Evolutionary conservation across 257 asterid genomes (phyloP), one percentile per base, ranked within the genome.

Genomic region (Rauvolfia tetraphylla): DNA sequence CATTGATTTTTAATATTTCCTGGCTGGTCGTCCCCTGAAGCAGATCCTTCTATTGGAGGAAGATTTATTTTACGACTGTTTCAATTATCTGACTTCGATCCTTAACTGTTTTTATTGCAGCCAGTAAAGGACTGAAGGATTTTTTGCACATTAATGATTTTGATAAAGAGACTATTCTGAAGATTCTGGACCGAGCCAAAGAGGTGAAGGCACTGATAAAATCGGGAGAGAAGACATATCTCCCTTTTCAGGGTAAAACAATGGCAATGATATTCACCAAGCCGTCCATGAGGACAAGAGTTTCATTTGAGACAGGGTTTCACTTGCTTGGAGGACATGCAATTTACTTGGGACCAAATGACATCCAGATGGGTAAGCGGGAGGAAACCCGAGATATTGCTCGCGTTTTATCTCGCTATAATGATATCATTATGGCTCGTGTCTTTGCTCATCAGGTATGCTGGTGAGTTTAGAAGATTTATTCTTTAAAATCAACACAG

Each of bases 381-480:
- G 99, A 95, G 87, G 99, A 91, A 86, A 95, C 99, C 79, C 96
- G 98, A 53, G 99, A 95, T 59, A 87, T 95, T 81, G 99, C 99
- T 77, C 98, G 98, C 11, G 99, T 95, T 58, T 89, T 95, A 49
- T 95, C 96, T 83, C 83, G 98, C 86, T 95, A 95, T 80, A 95
- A 92, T 88, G 96, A 95, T 84, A 90, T 95, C 90, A 89, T 95
- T 78, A 95, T 95, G 99, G 99, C 99, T 61, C 96, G 98, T 61
- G 91, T 95, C 77, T 95, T 92, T 86, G 96, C 90, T 76, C 99
- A 92, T 90, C 97, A 95, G 98, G 98, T 94, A 89, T 75, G 94
- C 85, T 70, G 89, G 90, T 85, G 92, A 89, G 88, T 84, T 84
- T 68, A 33, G 39, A 67, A 9, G 6, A 22, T 38, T 67, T 67